phyloP scores from a whole-genome alignment of 331 rosid species.

The Quercus lobata region DNA sequence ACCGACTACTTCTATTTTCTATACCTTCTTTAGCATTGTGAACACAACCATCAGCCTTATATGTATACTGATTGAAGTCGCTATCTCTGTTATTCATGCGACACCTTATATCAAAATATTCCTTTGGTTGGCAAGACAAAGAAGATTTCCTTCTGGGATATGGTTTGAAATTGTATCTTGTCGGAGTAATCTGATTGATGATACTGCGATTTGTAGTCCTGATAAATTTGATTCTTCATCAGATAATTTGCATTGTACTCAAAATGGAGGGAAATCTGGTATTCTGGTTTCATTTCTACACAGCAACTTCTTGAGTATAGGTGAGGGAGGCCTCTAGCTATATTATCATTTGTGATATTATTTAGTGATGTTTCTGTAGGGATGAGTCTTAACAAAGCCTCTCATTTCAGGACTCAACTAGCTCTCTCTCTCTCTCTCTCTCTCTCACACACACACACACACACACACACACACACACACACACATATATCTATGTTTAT shows the following conservation, averaged over 20 bases:
- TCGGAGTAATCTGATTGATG: slow-evolving; percentile 27
- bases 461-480: background rate
- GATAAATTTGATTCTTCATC: slow-evolving; percentile 24
- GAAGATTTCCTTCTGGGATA: slow-evolving; percentile 87
- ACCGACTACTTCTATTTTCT: slow-evolving; percentile 93
- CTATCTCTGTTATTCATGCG: slow-evolving; percentile 74
- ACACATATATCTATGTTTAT: background rate
- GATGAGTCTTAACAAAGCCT: background rate
- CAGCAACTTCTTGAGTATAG: slow-evolving; percentile 78
- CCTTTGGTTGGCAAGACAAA: slow-evolving; percentile 65
- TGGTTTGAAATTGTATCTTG: slow-evolving; percentile 77
- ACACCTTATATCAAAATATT: slow-evolving; percentile 75
- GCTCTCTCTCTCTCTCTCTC: too few species aligned
- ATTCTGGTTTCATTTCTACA: slow-evolving; percentile 70
- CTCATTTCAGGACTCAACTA: background rate
- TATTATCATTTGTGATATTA: background rate
- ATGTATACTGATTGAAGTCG: slow-evolving; percentile 54
- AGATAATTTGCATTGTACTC: slow-evolving; percentile 28
- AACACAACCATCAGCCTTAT: slow-evolving; percentile 68
- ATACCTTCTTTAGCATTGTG: slow-evolving; percentile 79
- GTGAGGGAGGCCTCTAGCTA: slow-evolving; percentile 56
- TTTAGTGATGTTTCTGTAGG: slow-evolving; percentile 11
- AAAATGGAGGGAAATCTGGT: slow-evolving; percentile 30
- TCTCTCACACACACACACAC: too few species aligned
- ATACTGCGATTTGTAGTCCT: slow-evolving; percentile 17